phyloP scores from a whole-genome alignment of 2,329 filamentous ascomycete species.

The Xylaria sp. region DNA sequence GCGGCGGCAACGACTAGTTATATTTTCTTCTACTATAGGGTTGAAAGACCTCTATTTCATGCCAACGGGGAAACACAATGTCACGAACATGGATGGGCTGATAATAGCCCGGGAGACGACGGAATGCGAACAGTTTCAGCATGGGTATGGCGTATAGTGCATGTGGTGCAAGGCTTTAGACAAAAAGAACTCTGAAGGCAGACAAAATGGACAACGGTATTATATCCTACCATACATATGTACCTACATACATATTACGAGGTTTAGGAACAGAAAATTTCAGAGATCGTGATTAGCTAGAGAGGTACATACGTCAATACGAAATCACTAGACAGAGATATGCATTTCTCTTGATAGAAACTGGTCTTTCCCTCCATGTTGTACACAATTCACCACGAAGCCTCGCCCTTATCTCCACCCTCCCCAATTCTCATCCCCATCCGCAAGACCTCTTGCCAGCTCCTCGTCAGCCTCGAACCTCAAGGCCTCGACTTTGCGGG shows the following conservation, averaged over 20 bases:
- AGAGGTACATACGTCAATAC: neutral
- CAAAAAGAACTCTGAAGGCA: too few relatives aligned
- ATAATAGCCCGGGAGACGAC: neutral
- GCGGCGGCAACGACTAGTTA: neutral
- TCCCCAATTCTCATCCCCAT: slow-evolving; percentile 33
- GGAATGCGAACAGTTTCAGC: neutral
- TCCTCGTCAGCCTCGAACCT: slow-evolving; percentile 54
- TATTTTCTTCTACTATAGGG: too few relatives aligned
- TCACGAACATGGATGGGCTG: neutral
- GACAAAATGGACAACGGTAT: neutral
- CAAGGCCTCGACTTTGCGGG: slow-evolving; percentile 40
- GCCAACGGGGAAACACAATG: neutral
- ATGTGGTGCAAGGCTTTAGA: neutral
- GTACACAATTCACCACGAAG: neutral
- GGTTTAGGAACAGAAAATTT: neutral
- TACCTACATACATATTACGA: neutral
- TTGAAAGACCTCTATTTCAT: neutral
- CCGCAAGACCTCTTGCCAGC: slow-evolving; percentile 51
- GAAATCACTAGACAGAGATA: neutral
- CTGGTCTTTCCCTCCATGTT: neutral
- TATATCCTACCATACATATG: neutral
- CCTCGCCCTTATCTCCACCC: slow-evolving; percentile 7
- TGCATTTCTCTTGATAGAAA: neutral
- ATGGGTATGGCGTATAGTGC: neutral
- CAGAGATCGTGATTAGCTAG: neutral